phyloP scores from a whole-genome alignment of 345 rosid genomes.

The Bretschneidera sinensis region DNA sequence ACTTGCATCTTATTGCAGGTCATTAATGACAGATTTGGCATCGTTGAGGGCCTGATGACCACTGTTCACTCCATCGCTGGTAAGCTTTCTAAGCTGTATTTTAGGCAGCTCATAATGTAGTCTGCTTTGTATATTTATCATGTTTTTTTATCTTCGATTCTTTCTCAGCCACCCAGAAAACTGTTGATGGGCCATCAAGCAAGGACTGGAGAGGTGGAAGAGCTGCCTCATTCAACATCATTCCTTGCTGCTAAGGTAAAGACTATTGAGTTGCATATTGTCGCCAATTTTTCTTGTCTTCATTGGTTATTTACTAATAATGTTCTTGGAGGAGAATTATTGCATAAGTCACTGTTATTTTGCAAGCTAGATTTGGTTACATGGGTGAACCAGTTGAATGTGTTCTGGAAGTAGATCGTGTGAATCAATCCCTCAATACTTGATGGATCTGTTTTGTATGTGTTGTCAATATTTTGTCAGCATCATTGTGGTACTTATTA shows the following conservation, averaged over 20 bases:
- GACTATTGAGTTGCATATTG: no score
- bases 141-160: background rate
- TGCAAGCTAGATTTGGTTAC: no score
- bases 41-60: constrained; percentile 89
- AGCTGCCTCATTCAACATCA: constrained; percentile 88
- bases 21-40: constrained; percentile 76
- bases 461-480: no score
- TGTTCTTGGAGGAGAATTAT: no score
- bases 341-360: no score
- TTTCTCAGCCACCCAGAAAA: constrained; percentile 64
- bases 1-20: constrained; percentile 34
- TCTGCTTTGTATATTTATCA: background rate
- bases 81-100: constrained; percentile 8
- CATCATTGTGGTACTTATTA: background rate
- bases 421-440: no score
- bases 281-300: background rate
- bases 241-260: constrained; percentile 84
- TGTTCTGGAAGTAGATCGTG: no score
- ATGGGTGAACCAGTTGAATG: no score
- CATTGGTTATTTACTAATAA: no score
- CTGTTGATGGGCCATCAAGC: constrained; percentile 83
- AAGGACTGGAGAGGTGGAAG: constrained; percentile 98
- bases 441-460: no score
- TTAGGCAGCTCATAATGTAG: background rate
- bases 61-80: constrained; percentile 90